phyloP scores from a whole-genome alignment of 352 stramenopile genomes.

The Globisporangium acanthophoron region DNA sequence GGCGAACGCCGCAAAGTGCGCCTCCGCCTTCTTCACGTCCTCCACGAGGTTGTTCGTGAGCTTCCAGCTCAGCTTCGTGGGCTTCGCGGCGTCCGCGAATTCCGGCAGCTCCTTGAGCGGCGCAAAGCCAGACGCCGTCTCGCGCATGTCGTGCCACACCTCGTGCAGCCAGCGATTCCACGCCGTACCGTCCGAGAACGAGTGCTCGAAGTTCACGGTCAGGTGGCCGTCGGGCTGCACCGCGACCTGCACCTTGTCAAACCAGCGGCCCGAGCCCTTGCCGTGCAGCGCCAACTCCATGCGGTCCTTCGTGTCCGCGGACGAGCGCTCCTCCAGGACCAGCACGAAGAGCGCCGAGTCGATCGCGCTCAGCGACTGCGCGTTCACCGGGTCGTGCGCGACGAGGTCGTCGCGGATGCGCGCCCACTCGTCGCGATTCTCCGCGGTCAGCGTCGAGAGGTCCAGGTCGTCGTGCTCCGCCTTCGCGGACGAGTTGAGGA shows the following conservation, averaged over 20 bases:
- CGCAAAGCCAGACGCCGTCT: constrained; percentile 66
- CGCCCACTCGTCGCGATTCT: constrained; percentile 85
- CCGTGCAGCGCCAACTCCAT: constrained; percentile 84
- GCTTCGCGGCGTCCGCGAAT: constrained; percentile 36
- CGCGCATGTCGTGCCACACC: constrained; percentile 87
- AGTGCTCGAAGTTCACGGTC: constrained; percentile 94
- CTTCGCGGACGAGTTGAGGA: constrained; percentile 52
- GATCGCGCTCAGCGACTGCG: constrained; percentile 64
- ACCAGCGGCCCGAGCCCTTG: constrained; percentile 83
- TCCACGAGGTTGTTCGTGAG: constrained; percentile 73
- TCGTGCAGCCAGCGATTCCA: constrained; percentile 93
- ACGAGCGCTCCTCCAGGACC: constrained; percentile 76
- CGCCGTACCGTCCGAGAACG: constrained; percentile 89
- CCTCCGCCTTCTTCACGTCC: constrained; percentile 65
- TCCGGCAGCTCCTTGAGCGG: constrained; percentile 60
- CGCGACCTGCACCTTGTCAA: constrained; percentile 92
- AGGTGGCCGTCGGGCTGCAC: constrained; percentile 78
- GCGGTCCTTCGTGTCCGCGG: constrained; percentile 61
- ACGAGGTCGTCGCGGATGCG: constrained; percentile 69
- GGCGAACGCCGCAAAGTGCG: constrained; percentile 57
- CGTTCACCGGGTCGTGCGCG: constrained; percentile 60
- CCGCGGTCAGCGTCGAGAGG: constrained; percentile 72
- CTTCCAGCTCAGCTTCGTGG: constrained; percentile 60
- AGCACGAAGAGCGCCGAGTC: constrained; percentile 90
- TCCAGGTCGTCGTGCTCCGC: constrained; percentile 49